A percentile compares a stretch with the other conserved stretches of the same genome.
Evolutionary conservation across 352 stramenopile genomes (phyloP).

Genomic region (Pythium vanterpoolii): DNA sequence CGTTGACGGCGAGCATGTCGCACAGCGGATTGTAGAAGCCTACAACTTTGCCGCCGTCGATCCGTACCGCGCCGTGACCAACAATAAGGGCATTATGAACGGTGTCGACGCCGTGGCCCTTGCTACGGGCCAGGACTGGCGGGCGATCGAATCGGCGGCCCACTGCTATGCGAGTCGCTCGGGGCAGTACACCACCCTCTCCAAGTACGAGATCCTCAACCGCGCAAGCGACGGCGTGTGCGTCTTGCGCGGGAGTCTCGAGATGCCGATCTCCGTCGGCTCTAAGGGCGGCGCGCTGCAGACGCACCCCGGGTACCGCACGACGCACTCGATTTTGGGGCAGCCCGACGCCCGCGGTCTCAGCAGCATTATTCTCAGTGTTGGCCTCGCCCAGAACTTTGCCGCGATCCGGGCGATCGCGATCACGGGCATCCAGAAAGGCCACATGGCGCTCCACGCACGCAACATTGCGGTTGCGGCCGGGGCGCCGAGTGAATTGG

Average conservation of each 20-base stretch:
- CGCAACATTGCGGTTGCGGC: conserved; percentile 85
- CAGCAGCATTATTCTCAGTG: conserved; percentile 70
- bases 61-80: conserved; percentile 80
- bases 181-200: conserved; percentile 79
- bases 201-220: conserved; percentile 54
- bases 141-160: conserved; percentile 75
- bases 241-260: conserved; percentile 65
- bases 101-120: conserved; percentile 78
- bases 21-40: conserved; percentile 71
- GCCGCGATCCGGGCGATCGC: conserved; percentile 80
- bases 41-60: conserved; percentile 85
- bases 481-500: conserved; percentile 72
- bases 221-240: conserved; percentile 30
- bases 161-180: conserved; percentile 81
- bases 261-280: conserved; percentile 78
- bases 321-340: conserved; percentile 75
- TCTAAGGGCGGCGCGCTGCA: conserved; percentile 80
- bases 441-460: conserved; percentile 85
- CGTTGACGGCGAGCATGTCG: conserved; percentile 71
- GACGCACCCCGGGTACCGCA: conserved; percentile 76
- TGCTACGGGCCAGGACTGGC: conserved; percentile 83
- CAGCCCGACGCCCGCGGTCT: conserved; percentile 61
- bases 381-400: conserved; percentile 86
- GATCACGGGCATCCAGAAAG: conserved; percentile 85
- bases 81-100: conserved; percentile 92